Evolutionary conservation across 352 stramenopile genomes (phyloP).

Genomic region (Phytophthora pini): DNA sequence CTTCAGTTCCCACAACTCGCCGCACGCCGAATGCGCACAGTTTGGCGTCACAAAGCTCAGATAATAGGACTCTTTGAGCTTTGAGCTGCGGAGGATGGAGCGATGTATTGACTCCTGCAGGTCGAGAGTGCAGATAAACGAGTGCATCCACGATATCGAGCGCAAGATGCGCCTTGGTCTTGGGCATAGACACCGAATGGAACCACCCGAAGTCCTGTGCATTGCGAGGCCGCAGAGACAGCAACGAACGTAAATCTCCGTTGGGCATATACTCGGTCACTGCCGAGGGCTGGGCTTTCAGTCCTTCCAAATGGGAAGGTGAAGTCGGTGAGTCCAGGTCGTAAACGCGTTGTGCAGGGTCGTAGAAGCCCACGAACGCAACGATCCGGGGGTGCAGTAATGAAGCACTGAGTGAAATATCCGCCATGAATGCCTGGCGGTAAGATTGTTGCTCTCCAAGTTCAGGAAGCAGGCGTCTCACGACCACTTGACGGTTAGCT

Average conservation of each 20-base stretch:
- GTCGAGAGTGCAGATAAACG: constrained; percentile 54
- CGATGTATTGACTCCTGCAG: constrained; percentile 17
- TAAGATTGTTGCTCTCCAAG: constrained; percentile 32
- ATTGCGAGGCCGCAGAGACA: constrained; percentile 34
- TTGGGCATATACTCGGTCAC: constrained; percentile 56
- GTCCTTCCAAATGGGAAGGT: constrained; percentile 23
- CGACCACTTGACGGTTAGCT: constrained; percentile 30
- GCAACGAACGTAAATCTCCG: constrained; percentile 44
- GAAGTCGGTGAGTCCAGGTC: constrained; percentile 29
- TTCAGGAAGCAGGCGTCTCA: constrained; percentile 28
- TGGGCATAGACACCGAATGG: constrained; percentile 27
- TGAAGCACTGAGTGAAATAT: constrained; percentile 37
- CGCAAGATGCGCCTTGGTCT: constrained; percentile 45
- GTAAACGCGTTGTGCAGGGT: constrained; percentile 25
- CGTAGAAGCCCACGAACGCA: constrained; percentile 47
- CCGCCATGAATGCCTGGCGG: constrained; percentile 45
- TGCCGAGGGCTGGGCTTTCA: constrained; percentile 34
- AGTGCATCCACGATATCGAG: constrained; percentile 58
- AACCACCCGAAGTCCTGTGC: constrained; percentile 48
- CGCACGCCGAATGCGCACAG: constrained; percentile 54
- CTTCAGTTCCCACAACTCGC: constrained; percentile 20
- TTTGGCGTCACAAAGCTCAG: constrained; percentile 55
- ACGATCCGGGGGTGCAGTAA: constrained; percentile 46
- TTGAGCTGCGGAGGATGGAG: constrained; percentile 49
- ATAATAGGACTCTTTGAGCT: constrained; percentile 50